Evolutionary conservation across 106 monocot genomes (phyloP), one percentile per base, ranked within the genome.

Genomic region (Dioscorea zingiberensis): DNA sequence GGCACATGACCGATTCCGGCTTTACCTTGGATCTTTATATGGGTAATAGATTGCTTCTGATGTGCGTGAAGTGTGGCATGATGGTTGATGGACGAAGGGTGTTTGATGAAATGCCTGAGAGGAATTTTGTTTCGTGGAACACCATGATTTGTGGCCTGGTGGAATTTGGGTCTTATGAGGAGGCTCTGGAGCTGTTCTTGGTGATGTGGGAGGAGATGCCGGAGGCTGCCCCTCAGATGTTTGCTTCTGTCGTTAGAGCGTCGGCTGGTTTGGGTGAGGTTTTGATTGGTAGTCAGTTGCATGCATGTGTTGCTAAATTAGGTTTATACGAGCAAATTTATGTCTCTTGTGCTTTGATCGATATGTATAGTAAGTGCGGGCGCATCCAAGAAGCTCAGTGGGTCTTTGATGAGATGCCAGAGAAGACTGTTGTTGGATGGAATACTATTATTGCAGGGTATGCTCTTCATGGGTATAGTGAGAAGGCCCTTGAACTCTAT

Each of bases 321-420:
- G 76, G 82, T 0, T 22, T 76, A 7, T 65, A 51, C 53, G 62
- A 67, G 25, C 81, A 78, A 27, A 47, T 21, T 27, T 89, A 73
- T 62, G 23, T 84, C 12, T 77, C 78, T 15, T 84, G 84, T 71
- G 75, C 88, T 46, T 66, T 88, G 22, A 70, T 88, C 18, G 78
- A 88, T 27, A 84, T 97, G 92, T 98, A 98, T 58, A 73, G 79
- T 15, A 98, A 92, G 70, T 89, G 92, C 57, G 97, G 83, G 38
- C 48, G 77, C 65, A 81, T 93, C 10, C 55, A 78, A 27, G 81
- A 92, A 18, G 84, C 89, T 38, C 78, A 53, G 18, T 73, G 76
- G 85, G 83, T 89, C 3, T 98, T 92, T 63, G 80, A 86, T 27
- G 79, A 74, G 61, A 84, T 92, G 86, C 79, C 77, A 0, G 81